A percentile compares a stretch with the other conserved stretches of the same genome.
Conservation (phyloP, 768 basidiomycete species). For the Mrakia gelida region DNA sequence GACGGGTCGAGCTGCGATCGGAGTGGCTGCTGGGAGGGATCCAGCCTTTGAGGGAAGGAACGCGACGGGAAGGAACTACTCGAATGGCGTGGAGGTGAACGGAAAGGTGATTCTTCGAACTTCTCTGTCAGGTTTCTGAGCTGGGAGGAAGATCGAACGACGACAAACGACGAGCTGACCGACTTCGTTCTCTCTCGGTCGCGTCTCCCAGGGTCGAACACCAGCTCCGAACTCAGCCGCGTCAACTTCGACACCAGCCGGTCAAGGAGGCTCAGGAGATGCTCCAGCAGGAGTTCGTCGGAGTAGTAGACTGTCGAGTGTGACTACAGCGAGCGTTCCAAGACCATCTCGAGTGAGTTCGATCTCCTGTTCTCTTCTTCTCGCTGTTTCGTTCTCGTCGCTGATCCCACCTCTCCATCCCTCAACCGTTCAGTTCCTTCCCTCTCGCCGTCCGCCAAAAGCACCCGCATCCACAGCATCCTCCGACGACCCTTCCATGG, state of each 20-base stretch:
- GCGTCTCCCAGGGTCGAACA: neutral
- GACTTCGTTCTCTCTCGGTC: neutral
- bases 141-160: neutral
- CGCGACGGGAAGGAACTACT: slow-evolving; percentile 17
- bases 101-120: neutral
- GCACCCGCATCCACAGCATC: slow-evolving; percentile 14
- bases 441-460: slow-evolving; percentile 12
- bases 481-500: slow-evolving; percentile 17
- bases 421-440: neutral
- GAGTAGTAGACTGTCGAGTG: slow-evolving; percentile 14
- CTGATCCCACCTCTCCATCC: neutral
- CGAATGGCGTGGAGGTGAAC: neutral
- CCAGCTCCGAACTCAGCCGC: neutral
- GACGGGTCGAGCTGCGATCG: slow-evolving; percentile 10
- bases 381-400: neutral
- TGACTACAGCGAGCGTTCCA: neutral
- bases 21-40: slow-evolving; percentile 14
- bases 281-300: slow-evolving; percentile 2
- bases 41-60: neutral
- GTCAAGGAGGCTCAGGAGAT: neutral
- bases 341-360: slow-evolving; percentile 12
- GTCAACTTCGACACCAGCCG: neutral
- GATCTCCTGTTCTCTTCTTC: neutral
- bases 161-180: neutral
- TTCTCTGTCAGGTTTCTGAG: neutral